A percentile compares a stretch with the other conserved stretches of the same genome.
These are phyloP conservation scores for Diutina neorugosa DNA, from an alignment of 1,139 yeast species.

Conservation along the genomic window DNA sequence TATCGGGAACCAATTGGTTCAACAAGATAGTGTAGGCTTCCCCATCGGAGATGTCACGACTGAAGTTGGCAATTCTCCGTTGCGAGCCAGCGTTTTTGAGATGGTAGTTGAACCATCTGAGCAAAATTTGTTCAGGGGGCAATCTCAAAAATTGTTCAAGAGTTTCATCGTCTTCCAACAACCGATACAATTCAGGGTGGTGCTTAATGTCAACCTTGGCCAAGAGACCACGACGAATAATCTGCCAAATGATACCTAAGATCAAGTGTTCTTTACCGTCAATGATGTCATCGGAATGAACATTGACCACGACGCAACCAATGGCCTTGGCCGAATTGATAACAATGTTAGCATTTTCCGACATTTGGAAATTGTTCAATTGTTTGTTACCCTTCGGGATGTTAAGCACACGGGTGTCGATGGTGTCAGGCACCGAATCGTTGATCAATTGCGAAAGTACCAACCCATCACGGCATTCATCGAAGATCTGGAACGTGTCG, in stretches of 20 bases:
- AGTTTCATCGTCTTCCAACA: conserved; percentile 93
- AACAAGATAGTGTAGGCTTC: conserved; percentile 86
- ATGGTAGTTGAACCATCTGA: conserved; percentile 97
- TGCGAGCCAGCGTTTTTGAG: conserved; percentile 87
- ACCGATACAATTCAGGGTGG: conserved; percentile 93
- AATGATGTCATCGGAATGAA: conserved; percentile 92
- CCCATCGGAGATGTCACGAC: conserved; percentile 85
- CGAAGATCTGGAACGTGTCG: conserved; percentile 89
- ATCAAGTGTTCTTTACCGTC: conserved; percentile 96
- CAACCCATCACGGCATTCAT: conserved; percentile 92
- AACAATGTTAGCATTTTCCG: conserved; percentile 94
- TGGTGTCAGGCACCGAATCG: conserved; percentile 96
- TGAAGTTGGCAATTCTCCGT: conserved; percentile 76
- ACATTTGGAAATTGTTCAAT: conserved; percentile 88
- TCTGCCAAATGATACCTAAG: conserved; percentile 95
- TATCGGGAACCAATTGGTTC: conserved; percentile 77
- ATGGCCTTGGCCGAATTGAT: conserved; percentile 97
- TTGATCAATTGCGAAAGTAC: conserved; percentile 87
- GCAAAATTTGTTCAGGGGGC: conserved; percentile 93
- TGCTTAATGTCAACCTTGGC: conserved; percentile 90
- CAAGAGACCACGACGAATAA: conserved; percentile 88
- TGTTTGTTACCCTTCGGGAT: conserved; percentile 66
- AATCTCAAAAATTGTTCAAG: conserved; percentile 90
- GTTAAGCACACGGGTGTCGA: conserved; percentile 94
- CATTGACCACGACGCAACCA: conserved; percentile 96